Conservation (phyloP, 805 yeast species). For the Wickerhamiella lipophila region DNA sequence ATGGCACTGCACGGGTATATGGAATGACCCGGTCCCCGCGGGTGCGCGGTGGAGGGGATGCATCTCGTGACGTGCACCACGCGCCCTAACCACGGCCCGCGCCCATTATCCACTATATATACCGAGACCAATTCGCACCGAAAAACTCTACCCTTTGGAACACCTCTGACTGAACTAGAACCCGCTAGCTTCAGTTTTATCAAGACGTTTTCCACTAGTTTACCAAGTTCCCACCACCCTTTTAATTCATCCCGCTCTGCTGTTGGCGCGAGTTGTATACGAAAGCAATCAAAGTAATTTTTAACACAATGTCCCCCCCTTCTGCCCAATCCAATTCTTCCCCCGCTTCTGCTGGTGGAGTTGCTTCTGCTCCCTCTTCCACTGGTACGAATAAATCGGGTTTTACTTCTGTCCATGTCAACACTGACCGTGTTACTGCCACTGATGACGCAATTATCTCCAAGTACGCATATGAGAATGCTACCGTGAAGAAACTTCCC, state of each 20-base stretch:
- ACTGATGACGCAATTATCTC: conserved; percentile 40
- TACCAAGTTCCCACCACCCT: conserved; percentile 35
- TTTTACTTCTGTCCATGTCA: conserved; percentile 39
- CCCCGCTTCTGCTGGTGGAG: conserved; percentile 21
- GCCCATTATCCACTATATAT: neutral
- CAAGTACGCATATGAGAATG: conserved; percentile 59
- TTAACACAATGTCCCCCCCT: conserved; percentile 12
- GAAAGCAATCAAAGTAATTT: conserved; percentile 28
- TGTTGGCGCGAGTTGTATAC: conserved; percentile 33
- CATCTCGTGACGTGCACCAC: neutral
- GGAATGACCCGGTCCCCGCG: neutral
- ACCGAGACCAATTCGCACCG: neutral
- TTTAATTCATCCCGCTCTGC: conserved; percentile 32
- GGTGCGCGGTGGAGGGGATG: neutral
- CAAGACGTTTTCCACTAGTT: conserved; percentile 33
- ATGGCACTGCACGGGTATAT: neutral
- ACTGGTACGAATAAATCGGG: conserved; percentile 30
- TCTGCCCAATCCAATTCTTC: conserved; percentile 22
- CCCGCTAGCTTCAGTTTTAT: conserved; percentile 3
- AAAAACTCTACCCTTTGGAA: neutral
- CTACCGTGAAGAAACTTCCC: conserved; percentile 43
- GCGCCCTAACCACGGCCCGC: neutral
- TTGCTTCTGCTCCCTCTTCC: conserved; percentile 19
- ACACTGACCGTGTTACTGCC: conserved; percentile 41
- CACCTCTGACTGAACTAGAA: conserved; percentile 11